Evolutionary conservation across 202 grass and related monocot species (phyloP).

Genomic region (Dendrocalamus latiflorus): DNA sequence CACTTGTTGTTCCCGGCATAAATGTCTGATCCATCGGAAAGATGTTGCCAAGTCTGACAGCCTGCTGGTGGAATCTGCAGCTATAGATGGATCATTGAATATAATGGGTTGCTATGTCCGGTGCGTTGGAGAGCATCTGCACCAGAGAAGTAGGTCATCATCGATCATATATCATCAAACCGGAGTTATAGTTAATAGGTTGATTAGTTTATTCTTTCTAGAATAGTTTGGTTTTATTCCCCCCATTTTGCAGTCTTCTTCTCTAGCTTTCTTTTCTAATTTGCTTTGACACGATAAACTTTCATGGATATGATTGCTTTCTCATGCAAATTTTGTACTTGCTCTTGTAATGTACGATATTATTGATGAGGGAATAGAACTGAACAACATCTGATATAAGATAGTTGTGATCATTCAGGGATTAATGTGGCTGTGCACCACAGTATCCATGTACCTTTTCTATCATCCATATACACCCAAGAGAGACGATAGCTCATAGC

Average conservation of each 20-base stretch:
- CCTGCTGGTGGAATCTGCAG: not conserved
- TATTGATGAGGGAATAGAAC: constrained; percentile 18
- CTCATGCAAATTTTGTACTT: constrained; percentile 20
- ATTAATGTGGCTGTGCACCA: not conserved
- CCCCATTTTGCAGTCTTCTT: not conserved
- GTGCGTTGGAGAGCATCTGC: not conserved
- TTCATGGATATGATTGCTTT: not conserved
- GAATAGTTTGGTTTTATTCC: not conserved
- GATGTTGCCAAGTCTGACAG: not conserved
- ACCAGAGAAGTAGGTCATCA: not conserved
- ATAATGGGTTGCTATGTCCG: not conserved
- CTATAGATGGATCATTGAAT: constrained; percentile 14
- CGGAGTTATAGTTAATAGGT: not conserved
- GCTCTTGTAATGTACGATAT: constrained; percentile 25
- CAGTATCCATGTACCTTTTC: not conserved
- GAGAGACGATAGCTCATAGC: not conserved
- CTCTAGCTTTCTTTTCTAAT: not conserved
- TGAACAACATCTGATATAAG: not conserved
- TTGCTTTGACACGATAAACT: not conserved
- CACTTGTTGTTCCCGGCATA: not conserved
- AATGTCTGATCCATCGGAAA: not conserved
- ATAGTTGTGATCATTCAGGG: not conserved
- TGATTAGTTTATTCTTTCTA: constrained; percentile 16
- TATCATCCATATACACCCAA: not conserved
- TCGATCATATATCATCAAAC: not conserved